A percentile compares a stretch with the other conserved stretches of the same genome.
These are phyloP conservation scores for Panaeolus papilionaceus DNA, from an alignment of 768 basidiomycete genomes.

Conservation along the genomic window DNA sequence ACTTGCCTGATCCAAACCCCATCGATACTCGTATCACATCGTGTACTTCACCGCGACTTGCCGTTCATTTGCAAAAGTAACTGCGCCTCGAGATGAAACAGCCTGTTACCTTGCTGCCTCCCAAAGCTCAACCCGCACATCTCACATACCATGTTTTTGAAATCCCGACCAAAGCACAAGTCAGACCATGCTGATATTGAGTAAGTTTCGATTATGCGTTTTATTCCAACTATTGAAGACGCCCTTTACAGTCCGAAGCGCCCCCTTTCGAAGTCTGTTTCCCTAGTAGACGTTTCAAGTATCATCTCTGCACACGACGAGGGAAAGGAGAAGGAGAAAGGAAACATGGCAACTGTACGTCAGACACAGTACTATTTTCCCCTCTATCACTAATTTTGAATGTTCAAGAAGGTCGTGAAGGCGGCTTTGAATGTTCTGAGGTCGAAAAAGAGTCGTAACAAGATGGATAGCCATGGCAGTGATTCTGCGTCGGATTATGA, in stretches of 20 bases:
- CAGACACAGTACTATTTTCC: not conserved
- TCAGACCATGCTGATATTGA: not conserved
- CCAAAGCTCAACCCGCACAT: not conserved
- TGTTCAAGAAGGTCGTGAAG: not conserved
- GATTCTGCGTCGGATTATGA: slow-evolving; percentile 2
- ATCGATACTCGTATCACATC: not conserved
- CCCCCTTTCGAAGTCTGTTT: not conserved
- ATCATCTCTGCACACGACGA: not conserved
- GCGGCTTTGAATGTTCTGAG: not conserved
- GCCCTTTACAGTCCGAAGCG: not conserved
- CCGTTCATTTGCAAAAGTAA: not conserved
- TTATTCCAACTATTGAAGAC: not conserved
- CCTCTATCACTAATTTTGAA: not conserved
- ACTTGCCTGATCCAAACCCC: not conserved
- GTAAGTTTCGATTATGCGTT: not conserved
- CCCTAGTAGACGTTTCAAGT: not conserved
- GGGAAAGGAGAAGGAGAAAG: not conserved
- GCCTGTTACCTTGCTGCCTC: not conserved
- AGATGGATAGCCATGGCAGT: not conserved
- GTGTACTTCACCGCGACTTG: not conserved
- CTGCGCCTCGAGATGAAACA: not conserved
- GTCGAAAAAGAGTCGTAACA: slow-evolving; percentile 9
- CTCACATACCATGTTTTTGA: not conserved
- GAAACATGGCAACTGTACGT: not conserved
- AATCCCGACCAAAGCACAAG: not conserved